Percentiles rank a stretch among this genome's conserved stretches.
These are phyloP conservation scores for Colletotrichum brevisporum DNA, from an alignment of 2,329 filamentous ascomycete species.

Conservation along the genomic window DNA sequence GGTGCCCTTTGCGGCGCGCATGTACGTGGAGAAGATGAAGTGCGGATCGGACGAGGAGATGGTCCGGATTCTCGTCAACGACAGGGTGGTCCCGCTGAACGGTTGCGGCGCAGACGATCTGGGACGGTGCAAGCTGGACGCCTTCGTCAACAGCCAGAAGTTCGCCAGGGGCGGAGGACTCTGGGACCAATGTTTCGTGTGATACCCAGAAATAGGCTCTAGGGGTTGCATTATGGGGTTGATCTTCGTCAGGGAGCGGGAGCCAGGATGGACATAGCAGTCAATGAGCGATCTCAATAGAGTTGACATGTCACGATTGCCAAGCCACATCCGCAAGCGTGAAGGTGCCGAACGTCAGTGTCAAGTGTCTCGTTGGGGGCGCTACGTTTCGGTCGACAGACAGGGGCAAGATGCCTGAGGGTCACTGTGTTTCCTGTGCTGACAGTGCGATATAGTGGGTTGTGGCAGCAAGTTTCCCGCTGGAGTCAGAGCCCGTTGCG, in stretches of 20 bases:
- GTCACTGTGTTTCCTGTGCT: not conserved
- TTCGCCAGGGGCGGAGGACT: conserved; percentile 81
- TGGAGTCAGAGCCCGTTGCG: not conserved
- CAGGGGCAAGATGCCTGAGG: conserved; percentile 8
- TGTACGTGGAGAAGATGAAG: conserved; percentile 90
- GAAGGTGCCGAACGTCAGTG: conserved; percentile 17
- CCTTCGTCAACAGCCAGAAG: conserved; percentile 80
- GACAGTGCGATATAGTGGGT: not conserved
- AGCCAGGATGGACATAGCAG: not conserved
- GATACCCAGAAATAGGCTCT: conserved; percentile 29
- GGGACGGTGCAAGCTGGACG: conserved; percentile 78
- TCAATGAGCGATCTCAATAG: not conserved
- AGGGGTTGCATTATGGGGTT: conserved; percentile 14
- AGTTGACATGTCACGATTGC: not conserved
- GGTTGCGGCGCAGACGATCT: conserved; percentile 78
- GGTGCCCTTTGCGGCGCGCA: conserved; percentile 84
- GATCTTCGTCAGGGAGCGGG: not conserved
- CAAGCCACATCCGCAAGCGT: conserved; percentile 1
- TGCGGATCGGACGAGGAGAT: conserved; percentile 73
- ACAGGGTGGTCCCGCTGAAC: conserved; percentile 80
- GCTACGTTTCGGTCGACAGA: conserved; percentile 37
- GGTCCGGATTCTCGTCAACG: conserved; percentile 87
- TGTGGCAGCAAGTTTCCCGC: conserved; percentile 1
- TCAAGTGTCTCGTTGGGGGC: conserved; percentile 29
- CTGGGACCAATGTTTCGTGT: conserved; percentile 77